Percentiles rank a stretch among this genome's conserved stretches.
Evolutionary conservation across 2,329 filamentous ascomycete genomes (phyloP).

Genomic region (Xylaria sp.): DNA sequence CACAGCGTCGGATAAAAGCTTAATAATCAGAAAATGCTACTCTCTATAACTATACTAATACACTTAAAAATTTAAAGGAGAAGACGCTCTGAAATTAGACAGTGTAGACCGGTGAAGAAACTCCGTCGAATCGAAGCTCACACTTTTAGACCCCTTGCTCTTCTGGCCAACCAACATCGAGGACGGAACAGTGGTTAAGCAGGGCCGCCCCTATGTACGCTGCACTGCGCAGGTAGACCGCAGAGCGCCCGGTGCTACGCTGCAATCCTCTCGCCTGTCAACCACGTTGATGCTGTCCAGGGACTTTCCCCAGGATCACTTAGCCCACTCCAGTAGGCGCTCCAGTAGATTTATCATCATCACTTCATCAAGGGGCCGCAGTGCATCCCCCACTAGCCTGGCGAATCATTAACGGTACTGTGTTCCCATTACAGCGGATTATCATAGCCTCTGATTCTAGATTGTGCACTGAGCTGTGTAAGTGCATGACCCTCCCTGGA

Average conservation of each 20-base stretch:
- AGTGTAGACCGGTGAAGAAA: slow-evolving; percentile 24
- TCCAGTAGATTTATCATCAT: slow-evolving; percentile 46
- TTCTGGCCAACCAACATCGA: slow-evolving; percentile 24
- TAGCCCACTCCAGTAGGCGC: slow-evolving; percentile 1
- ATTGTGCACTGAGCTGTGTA: slow-evolving; percentile 14
- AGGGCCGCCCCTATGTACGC: background rate
- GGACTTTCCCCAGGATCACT: slow-evolving; percentile 34
- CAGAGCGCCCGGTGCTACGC: slow-evolving; percentile 39
- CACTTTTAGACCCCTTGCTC: slow-evolving; percentile 2
- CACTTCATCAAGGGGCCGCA: slow-evolving; percentile 42
- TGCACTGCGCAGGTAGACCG: slow-evolving; percentile 28
- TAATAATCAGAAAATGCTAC: background rate
- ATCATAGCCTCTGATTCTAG: slow-evolving; percentile 26
- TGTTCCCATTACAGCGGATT: slow-evolving; percentile 29
- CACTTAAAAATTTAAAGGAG: background rate
- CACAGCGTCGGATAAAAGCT: background rate
- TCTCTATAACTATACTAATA: background rate
- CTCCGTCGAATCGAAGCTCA: slow-evolving; percentile 22
- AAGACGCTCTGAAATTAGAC: background rate
- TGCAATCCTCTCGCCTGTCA: slow-evolving; percentile 36
- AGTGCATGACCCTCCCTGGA: slow-evolving; percentile 20
- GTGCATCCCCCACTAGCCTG: slow-evolving; percentile 18
- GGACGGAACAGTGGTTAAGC: slow-evolving; percentile 19
- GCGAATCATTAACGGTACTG: slow-evolving; percentile 23
- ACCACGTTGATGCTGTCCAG: slow-evolving; percentile 42